A percentile compares a stretch with the other conserved stretches of the same genome.
Conservation (phyloP, 805 yeast species). For the Metschnikowia koreensis region DNA sequence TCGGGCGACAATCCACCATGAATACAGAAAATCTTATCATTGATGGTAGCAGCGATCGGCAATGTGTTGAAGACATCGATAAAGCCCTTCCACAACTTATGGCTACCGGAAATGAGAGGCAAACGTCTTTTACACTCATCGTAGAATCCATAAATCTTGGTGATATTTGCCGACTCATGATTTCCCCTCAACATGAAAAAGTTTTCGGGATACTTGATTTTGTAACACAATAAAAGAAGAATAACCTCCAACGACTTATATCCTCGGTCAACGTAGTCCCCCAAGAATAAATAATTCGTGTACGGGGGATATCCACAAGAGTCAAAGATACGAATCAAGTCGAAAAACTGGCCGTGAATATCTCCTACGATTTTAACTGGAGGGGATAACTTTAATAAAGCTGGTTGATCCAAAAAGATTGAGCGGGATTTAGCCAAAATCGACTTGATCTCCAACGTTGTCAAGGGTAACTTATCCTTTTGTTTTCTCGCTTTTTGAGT, state of each 20-base stretch:
- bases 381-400: slow-evolving; percentile 62
- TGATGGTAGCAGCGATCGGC: slow-evolving; percentile 62
- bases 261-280: slow-evolving; percentile 62
- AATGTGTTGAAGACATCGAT: slow-evolving; percentile 58
- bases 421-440: slow-evolving; percentile 59
- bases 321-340: slow-evolving; percentile 52
- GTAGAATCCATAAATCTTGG: slow-evolving; percentile 59
- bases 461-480: slow-evolving; percentile 49
- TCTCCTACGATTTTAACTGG: slow-evolving; percentile 85
- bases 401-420: slow-evolving; percentile 62
- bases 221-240: slow-evolving; percentile 49
- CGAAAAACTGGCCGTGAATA: slow-evolving; percentile 68
- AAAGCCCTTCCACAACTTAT: slow-evolving; percentile 50
- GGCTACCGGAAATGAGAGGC: slow-evolving; percentile 23
- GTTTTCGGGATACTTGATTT: slow-evolving; percentile 59
- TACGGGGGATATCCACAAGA: slow-evolving; percentile 61
- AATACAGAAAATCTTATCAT: slow-evolving; percentile 56
- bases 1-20: slow-evolving; percentile 80
- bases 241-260: slow-evolving; percentile 57
- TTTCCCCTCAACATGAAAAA: slow-evolving; percentile 60
- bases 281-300: slow-evolving; percentile 54
- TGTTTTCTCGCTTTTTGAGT: slow-evolving; percentile 19
- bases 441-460: slow-evolving; percentile 52
- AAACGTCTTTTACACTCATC: slow-evolving; percentile 60
- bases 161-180: slow-evolving; percentile 58